These are phyloP conservation scores for Malbranchea cinnamomea DNA, from an alignment of 2,329 filamentous ascomycete species.

Conservation along the genomic window DNA sequence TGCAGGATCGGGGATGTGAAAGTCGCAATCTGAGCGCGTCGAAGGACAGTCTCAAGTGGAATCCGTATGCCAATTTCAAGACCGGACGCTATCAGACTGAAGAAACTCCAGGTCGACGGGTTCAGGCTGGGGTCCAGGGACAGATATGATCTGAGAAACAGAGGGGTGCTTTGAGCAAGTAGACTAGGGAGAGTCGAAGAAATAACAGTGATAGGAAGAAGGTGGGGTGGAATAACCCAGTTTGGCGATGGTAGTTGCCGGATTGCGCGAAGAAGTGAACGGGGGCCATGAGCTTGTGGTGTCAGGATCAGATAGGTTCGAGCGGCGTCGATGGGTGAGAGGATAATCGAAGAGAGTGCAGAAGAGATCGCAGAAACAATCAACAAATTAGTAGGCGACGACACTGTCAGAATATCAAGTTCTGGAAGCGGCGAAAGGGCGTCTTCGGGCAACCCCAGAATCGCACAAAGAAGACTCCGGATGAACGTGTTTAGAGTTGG, in stretches of 20 bases:
- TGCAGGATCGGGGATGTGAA: constrained; percentile 41
- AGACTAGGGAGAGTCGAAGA: constrained; percentile 74
- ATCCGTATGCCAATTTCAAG: constrained; percentile 74
- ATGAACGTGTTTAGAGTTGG: constrained; percentile 87
- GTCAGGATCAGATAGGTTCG: constrained; percentile 79
- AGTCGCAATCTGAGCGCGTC: constrained; percentile 70
- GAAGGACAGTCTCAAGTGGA: constrained; percentile 79
- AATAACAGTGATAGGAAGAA: constrained; percentile 72
- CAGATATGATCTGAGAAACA: constrained; percentile 73
- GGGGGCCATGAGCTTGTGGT: constrained; percentile 55
- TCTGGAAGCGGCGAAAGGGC: constrained; percentile 41
- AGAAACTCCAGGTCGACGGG: constrained; percentile 66
- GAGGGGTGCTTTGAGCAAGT: constrained; percentile 65
- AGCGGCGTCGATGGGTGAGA: constrained; percentile 79
- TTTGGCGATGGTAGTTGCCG: constrained; percentile 57
- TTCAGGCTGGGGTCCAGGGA: constrained; percentile 68
- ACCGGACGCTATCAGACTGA: constrained; percentile 66
- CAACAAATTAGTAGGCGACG: constrained; percentile 68
- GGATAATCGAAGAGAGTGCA: constrained; percentile 57
- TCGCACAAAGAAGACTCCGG: constrained; percentile 72
- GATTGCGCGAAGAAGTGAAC: constrained; percentile 64
- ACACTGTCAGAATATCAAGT: constrained; percentile 60
- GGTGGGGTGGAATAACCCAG: constrained; percentile 52
- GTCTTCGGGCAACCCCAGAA: constrained; percentile 80
- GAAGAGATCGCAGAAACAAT: constrained; percentile 54